These are phyloP conservation scores for Serpula lacrymans DNA, from an alignment of 768 basidiomycete species.

Conservation along the genomic window DNA sequence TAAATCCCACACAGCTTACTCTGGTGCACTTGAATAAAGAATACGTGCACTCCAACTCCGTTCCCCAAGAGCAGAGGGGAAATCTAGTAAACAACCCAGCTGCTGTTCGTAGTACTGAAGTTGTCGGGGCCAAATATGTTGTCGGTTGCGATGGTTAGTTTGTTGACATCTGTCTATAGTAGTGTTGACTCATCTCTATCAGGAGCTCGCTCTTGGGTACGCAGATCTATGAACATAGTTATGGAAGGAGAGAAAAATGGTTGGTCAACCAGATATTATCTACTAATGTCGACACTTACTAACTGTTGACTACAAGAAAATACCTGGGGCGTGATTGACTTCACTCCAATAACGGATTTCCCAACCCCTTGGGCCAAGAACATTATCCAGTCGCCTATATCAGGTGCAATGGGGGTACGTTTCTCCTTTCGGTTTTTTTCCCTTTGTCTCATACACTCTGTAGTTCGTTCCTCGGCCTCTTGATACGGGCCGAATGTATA, in stretches of 20 bases:
- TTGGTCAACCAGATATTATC: background rate
- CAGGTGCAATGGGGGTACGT: conserved; percentile 8
- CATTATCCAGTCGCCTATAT: conserved; percentile 11
- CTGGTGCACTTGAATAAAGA: background rate
- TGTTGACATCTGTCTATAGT: too few species aligned
- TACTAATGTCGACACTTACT: too few species aligned
- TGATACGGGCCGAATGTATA: conserved; percentile 11
- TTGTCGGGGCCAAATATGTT: conserved; percentile 18
- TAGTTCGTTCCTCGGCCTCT: conserved; percentile 15
- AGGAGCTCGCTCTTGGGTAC: conserved; percentile 22
- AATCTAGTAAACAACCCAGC: background rate
- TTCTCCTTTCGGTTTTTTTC: background rate
- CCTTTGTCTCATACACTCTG: background rate
- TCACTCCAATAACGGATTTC: conserved; percentile 13
- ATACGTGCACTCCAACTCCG: background rate
- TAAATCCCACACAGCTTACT: background rate
- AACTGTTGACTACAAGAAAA: conserved; percentile 8
- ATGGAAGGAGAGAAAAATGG: conserved; percentile 16
- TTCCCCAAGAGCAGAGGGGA: background rate
- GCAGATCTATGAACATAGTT: conserved; percentile 9
- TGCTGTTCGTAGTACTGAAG: background rate
- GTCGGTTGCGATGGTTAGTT: conserved; percentile 21
- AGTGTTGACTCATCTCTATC: too few species aligned
- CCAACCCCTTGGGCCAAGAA: conserved; percentile 13
- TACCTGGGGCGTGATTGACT: conserved; percentile 19